Evolutionary conservation across 1,139 yeast species (phyloP).

Genomic region (Sugiyamaella grinbergsii): DNA sequence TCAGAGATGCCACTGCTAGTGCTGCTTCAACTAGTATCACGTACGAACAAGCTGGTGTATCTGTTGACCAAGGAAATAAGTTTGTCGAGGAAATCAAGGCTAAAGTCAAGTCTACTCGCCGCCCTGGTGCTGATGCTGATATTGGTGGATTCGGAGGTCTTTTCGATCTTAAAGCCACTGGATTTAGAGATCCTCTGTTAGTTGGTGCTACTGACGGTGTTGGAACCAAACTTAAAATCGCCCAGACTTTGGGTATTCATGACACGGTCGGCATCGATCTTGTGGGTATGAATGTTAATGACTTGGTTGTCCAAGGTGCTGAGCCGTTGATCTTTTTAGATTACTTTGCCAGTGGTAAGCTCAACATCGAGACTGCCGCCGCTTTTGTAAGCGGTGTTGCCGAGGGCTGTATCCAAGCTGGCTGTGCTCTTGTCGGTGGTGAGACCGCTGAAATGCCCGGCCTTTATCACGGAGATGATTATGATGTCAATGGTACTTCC

Average conservation of each 20-base stretch:
- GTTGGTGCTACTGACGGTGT: conserved; percentile 99
- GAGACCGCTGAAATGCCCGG: conserved; percentile 99
- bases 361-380: conserved; percentile 81
- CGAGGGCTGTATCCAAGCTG: conserved; percentile 91
- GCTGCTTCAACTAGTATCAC: conserved; percentile 49
- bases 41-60: conserved; percentile 93
- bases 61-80: conserved; percentile 91
- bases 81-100: conserved; percentile 89
- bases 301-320: conserved; percentile 97
- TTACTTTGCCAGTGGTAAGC: conserved; percentile 93
- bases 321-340: conserved; percentile 95
- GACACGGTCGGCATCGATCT: conserved; percentile 97
- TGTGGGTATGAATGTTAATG: conserved; percentile 98
- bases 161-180: conserved; percentile 86
- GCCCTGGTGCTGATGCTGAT: conserved; percentile 96
- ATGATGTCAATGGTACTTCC: conserved; percentile 97
- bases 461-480: conserved; percentile 91
- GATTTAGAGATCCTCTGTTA: conserved; percentile 75
- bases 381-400: conserved; percentile 95
- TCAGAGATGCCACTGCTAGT: conserved; percentile 40
- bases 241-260: conserved; percentile 85
- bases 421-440: conserved; percentile 98
- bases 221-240: conserved; percentile 94
- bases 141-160: conserved; percentile 99
- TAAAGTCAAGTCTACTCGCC: conserved; percentile 88